Base-by-base conservation (phyloP, 306 rosid genomes). In the Hippophae gyantsensis region DNA sequence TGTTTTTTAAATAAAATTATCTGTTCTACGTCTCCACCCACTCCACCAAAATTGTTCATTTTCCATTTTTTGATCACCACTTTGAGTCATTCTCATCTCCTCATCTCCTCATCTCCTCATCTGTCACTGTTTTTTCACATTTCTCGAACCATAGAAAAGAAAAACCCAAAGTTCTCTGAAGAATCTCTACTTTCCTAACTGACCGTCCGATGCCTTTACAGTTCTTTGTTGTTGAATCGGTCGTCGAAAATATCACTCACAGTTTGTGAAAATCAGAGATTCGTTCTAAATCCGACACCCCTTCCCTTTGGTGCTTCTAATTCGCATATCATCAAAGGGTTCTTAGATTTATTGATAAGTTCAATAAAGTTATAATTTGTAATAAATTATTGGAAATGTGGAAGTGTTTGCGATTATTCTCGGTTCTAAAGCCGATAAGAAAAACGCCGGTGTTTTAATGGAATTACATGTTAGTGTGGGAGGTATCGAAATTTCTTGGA, bases 381-480 rank as follows among this genome's bases (percentile, higher is more conserved):
- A 27, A 7, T 47, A 26, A 7, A 11, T 9, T 5, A 1, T 65
- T 56, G 11, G 76, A 69, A 80, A 87, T 92, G 98, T 78, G 32
- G 70, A 43, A 23, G 47, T 48, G 77, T 64, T 69, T 54, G 78
- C 73, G 63, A 57, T 69, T 79, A 64, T 74, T 52, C 74, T 52
- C 62, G 78, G 78, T 65, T 76, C 53, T 49, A 12, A 66, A 65
- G 54, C 81, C 74, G 84, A 78, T 87, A 78, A 81, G 71, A 63
- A 70, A 70, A 43, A 72, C 81, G 63, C 75, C 70, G 95, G 78
- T 72, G 78, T 72, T 63, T 92, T 92, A 78, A 87, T 87, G 98
- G 96, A 81, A 78, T 78, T 73, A 2, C 70, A 60, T 54, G 56
- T 43, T 9, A 8, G 54, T 69, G 58, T 64, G 65, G 46, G 77